Evolutionary conservation across 228 moss, liverwort and hornwort species (phyloP).

Genomic region (Sphagnum magellanicum): DNA sequence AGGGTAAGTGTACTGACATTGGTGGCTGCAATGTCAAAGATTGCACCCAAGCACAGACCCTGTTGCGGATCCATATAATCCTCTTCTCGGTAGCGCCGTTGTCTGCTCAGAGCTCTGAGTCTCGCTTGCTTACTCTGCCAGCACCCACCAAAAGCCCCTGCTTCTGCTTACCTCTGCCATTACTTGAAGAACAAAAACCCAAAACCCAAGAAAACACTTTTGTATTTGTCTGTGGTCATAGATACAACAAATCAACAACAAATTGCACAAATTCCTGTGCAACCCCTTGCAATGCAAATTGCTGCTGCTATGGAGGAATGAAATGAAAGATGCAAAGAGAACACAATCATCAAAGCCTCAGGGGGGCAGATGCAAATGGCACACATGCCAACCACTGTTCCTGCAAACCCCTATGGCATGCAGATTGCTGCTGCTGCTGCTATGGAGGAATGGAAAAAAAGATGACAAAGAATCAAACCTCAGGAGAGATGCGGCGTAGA

Average conservation of each 20-base stretch:
- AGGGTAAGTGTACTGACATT: conserved; percentile 50
- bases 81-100: conserved; percentile 78
- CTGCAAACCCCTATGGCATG: too few species aligned
- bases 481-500: conserved; percentile 33
- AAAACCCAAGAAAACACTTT: too few species aligned
- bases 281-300: too few species aligned
- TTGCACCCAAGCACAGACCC: conserved; percentile 88
- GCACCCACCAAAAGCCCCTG: conserved; percentile 1
- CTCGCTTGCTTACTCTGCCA: conserved; percentile 72
- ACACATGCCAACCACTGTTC: too few species aligned
- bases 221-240: too few species aligned
- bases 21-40: conserved; percentile 96
- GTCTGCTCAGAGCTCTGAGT: conserved; percentile 23
- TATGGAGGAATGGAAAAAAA: not conserved
- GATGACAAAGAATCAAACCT: conserved; percentile 17
- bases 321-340: too few species aligned
- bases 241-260: too few species aligned
- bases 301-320: too few species aligned
- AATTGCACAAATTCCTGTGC: too few species aligned
- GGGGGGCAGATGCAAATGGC: too few species aligned
- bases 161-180: not conserved
- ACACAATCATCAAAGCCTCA: too few species aligned
- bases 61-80: conserved; percentile 99
- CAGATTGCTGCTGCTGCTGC: too few species aligned
- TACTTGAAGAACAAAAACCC: not conserved